Base-by-base conservation (phyloP, 441 rosid genomes). In the Raphanus hybrid region DNA sequence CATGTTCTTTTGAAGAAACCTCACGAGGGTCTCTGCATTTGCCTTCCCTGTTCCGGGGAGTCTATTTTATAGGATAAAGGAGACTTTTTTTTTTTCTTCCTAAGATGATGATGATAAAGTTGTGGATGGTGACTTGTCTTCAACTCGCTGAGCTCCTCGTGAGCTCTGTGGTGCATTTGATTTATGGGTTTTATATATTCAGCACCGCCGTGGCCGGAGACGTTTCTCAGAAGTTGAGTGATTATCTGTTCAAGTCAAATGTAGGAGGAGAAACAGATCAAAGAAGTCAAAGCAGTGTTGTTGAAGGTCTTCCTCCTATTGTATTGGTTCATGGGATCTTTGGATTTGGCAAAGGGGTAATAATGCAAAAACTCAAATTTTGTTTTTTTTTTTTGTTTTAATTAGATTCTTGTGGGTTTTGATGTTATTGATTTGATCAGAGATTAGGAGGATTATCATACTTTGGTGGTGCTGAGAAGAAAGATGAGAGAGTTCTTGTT, bases 381-480 rank as follows among this genome's bases (percentile, higher is more conserved):
- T 4, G 69, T 9, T 32, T 15, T 6, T 52, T 3, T 68, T n/a
- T 2, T 35, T 35, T 35, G 0, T 37, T 37, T 37, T 37, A 2
- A 39, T 39, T 39, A 39, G 20, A 39, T 12, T 52, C 14, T 54
- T 15, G 59, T 76, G 32, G n/a, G 11, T 50, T 69, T 59, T 72
- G 48, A 52, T 55, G 10, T 64, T 73, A 1, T 55, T 55, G 60
- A 8, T 8, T 54, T 6, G 20, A 45, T 41, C 78, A 96, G 98
- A 89, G 80, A 80, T 78, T 96, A 84, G 99, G 97, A 70, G 97
- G 97, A 45, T 85, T 93, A 59, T 93, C 99, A 2, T 96, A 96
- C 80, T 96, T 96, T 85, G 97, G 89, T 3, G 98, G 99, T 69
- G 99, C 98, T 16, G 99, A 96, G 87, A 91, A 90, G 88, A 96